These are phyloP conservation scores for Mortierella sp. DNA, from an alignment of 371 early-diverging fungal species.

Conservation along the genomic window DNA sequence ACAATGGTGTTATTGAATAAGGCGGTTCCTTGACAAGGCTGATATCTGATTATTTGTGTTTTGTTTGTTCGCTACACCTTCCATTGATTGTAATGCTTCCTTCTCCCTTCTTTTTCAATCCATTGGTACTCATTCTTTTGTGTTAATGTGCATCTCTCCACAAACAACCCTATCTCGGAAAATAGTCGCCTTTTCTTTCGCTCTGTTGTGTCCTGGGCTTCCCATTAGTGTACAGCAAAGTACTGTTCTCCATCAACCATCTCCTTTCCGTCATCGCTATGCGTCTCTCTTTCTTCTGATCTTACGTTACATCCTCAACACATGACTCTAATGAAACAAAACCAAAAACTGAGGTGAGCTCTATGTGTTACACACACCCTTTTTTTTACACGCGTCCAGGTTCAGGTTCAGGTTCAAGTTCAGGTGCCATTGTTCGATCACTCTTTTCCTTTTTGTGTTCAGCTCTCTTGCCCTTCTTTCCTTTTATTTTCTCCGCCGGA, in stretches of 20 bases:
- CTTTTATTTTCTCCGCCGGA: not conserved
- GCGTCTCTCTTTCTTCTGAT: not conserved
- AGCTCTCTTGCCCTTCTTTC: not conserved
- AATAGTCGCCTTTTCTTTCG: not conserved
- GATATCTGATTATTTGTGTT: no score
- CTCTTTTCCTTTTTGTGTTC: not conserved
- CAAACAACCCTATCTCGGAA: not conserved
- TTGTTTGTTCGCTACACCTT: no score
- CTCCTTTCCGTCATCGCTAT: no score
- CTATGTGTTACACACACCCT: not conserved
- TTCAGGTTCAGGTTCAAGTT: not conserved
- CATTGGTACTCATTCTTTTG: not conserved
- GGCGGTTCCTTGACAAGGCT: no score
- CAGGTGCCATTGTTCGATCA: not conserved
- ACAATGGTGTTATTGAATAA: not conserved
- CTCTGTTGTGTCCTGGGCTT: not conserved
- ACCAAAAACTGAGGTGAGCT: not conserved
- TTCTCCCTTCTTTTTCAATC: not conserved
- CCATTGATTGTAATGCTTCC: not conserved
- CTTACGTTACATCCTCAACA: not conserved
- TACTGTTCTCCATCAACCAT: no score
- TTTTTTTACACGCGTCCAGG: not conserved
- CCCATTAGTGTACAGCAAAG: no score
- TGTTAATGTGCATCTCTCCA: not conserved
- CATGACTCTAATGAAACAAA: not conserved